A percentile compares a stretch with the other conserved stretches of the same genome.
phyloP scores from a whole-genome alignment of 192 early-diverging fungal genomes.

The Coemansia aciculifera region DNA sequence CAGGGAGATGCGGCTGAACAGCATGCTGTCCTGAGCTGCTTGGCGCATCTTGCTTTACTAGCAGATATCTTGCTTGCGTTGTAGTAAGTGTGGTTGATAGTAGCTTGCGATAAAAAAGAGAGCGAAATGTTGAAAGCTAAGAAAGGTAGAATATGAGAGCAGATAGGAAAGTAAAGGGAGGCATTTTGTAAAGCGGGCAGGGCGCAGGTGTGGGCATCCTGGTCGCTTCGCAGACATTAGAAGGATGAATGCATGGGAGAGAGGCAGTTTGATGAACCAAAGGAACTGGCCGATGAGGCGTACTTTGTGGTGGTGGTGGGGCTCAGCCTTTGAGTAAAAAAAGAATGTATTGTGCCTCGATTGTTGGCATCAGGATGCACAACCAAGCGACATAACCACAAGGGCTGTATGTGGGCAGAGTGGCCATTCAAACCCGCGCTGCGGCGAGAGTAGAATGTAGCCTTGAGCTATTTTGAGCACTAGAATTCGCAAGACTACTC shows the following conservation, averaged over 20 bases:
- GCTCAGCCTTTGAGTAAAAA: neutral
- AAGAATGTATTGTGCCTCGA: neutral
- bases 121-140: neutral
- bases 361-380: neutral
- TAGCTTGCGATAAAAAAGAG: neutral
- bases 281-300: neutral
- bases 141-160: neutral
- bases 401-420: neutral
- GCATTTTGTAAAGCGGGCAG: neutral
- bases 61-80: neutral
- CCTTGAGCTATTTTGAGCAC: neutral
- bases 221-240: neutral
- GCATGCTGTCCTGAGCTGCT: conserved; percentile 31
- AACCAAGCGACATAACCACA: neutral
- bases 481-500: neutral
- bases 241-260: neutral
- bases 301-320: neutral
- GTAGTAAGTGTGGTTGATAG: neutral
- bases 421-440: neutral
- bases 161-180: neutral
- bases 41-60: conserved; percentile 4
- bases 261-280: neutral
- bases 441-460: neutral
- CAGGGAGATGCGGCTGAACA: conserved; percentile 42
- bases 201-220: neutral